Conservation (phyloP, 2,329 filamentous ascomycete species). For the Phoma sp. region DNA sequence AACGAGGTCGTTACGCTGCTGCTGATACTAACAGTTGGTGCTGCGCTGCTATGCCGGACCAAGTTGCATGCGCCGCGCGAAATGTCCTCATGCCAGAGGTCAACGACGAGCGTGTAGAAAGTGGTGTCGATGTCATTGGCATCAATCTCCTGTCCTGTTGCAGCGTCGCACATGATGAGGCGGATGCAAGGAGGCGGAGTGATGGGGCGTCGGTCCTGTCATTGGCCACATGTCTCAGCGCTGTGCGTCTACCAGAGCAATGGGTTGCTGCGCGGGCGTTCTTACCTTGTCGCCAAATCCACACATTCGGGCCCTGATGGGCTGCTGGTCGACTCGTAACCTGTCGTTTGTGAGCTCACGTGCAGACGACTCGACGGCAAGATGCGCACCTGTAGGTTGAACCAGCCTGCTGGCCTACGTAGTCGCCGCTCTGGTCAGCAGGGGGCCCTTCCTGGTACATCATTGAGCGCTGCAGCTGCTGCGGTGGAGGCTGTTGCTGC, state of each 20-base stretch:
- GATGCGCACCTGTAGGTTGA: constrained; percentile 20
- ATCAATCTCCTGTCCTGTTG: constrained; percentile 80
- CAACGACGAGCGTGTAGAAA: constrained; percentile 72
- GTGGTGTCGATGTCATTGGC: constrained; percentile 74
- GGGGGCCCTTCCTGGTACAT: constrained; percentile 8
- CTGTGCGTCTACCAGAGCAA: constrained; percentile 19
- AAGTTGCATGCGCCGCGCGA: constrained; percentile 68
- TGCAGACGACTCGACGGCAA: constrained; percentile 8
- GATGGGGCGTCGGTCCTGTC: constrained; percentile 88
- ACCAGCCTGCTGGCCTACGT: constrained; percentile 20
- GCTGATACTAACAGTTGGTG: constrained; percentile 74
- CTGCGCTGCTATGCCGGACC: constrained; percentile 68
- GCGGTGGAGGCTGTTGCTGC: constrained; percentile 5
- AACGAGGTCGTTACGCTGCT: constrained; percentile 82
- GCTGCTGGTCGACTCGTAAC: constrained; percentile 86
- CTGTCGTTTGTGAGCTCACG: constrained; percentile 51
- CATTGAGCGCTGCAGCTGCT: constrained; percentile 7
- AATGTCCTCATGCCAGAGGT: constrained; percentile 70
- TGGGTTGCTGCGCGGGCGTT: constrained; percentile 21
- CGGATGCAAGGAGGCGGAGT: constrained; percentile 93
- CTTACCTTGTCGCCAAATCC: constrained; percentile 95
- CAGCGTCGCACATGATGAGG: constrained; percentile 76
- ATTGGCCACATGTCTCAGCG: constrained; percentile 35
- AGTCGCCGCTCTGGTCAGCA: constrained; percentile 7
- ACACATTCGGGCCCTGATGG: constrained; percentile 93